Evolutionary conservation across 225 moss, liverwort and hornwort species (phyloP).

Genomic region (Climacium dendroides): DNA sequence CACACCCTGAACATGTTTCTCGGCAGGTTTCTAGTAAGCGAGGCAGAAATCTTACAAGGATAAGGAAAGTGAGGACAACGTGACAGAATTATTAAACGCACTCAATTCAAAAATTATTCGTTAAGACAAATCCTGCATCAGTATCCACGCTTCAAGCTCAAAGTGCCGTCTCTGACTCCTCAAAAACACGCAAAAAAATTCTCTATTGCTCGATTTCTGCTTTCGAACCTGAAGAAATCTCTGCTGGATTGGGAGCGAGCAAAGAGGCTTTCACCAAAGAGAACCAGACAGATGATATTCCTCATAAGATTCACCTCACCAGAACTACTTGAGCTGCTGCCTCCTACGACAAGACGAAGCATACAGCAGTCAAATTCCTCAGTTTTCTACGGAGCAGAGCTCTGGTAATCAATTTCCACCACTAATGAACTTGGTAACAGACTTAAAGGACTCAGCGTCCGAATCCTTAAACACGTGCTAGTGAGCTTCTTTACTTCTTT

Average conservation of each 20-base stretch:
- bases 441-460: neutral
- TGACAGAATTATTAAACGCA: neutral
- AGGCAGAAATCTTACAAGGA: neutral
- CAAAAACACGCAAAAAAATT: neutral
- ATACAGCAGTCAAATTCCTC: neutral
- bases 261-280: neutral
- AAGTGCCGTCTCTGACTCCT: neutral
- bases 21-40: neutral
- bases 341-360: neutral
- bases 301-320: neutral
- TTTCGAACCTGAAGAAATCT: neutral
- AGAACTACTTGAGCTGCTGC: neutral
- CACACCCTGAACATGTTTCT: neutral
- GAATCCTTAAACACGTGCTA: neutral
- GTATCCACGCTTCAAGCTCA: neutral
- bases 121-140: neutral
- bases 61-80: neutral
- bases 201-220: neutral
- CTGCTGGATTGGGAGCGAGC: neutral
- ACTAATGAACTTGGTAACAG: neutral
- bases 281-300: neutral
- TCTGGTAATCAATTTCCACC: neutral
- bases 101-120: neutral
- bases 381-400: neutral
- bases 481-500: neutral